phyloP scores from a whole-genome alignment of 2,329 filamentous ascomycete species.

The Thermomyces lanuginosus region DNA sequence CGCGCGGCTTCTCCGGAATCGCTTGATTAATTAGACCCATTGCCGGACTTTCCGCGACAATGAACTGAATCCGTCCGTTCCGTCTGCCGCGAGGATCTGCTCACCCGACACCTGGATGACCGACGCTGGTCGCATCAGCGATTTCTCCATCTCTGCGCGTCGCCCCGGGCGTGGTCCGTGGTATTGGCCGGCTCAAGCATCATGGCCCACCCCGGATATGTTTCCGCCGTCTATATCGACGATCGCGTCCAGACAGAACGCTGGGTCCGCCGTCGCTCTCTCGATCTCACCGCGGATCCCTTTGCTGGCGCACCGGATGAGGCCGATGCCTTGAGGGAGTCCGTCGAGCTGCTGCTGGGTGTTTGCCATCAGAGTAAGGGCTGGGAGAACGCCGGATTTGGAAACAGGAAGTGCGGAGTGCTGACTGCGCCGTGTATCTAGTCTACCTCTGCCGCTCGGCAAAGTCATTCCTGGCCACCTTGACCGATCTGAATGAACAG shows the following conservation, averaged over 20 bases:
- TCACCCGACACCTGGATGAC: too few relatives aligned
- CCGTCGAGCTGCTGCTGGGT: conserved; percentile 33
- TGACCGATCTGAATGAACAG: conserved; percentile 35
- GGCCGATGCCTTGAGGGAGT: too few relatives aligned
- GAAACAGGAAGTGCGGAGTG: neutral
- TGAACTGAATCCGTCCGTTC: too few relatives aligned
- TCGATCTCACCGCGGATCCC: conserved; percentile 12
- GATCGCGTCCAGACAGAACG: conserved; percentile 28
- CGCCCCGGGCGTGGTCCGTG: too few relatives aligned
- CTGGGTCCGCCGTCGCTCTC: conserved; percentile 25
- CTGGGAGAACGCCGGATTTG: neutral
- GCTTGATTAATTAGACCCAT: too few relatives aligned
- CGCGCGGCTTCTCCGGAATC: too few relatives aligned
- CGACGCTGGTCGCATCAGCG: too few relatives aligned
- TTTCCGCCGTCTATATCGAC: conserved; percentile 29
- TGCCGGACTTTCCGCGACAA: too few relatives aligned
- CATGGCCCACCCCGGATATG: neutral
- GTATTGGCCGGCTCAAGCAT: too few relatives aligned
- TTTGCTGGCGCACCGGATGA: too few relatives aligned
- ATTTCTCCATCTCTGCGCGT: too few relatives aligned
- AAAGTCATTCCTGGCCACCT: conserved; percentile 35
- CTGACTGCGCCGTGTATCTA: conserved; percentile 11
- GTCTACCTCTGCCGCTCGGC: conserved; percentile 40
- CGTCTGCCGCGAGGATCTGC: too few relatives aligned
- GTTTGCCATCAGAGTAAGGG: conserved; percentile 38